Evolutionary conservation across 176 grass and related monocot species (phyloP).

Genomic region (Triticum turgidum): DNA sequence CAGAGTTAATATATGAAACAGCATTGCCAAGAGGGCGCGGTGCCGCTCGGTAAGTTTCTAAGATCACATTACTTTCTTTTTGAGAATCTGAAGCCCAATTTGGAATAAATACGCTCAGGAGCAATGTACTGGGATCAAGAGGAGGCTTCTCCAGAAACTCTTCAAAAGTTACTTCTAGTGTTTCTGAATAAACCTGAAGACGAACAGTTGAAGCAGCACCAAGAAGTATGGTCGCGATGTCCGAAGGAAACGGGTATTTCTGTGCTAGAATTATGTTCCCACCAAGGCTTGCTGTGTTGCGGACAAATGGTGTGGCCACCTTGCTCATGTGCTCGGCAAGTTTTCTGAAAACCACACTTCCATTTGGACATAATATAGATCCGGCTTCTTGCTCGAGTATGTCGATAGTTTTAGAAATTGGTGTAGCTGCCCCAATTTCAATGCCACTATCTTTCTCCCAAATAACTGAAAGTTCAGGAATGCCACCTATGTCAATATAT

Average conservation of each 20-base stretch:
- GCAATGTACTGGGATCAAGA: conserved; percentile 40
- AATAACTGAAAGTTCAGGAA: conserved; percentile 59
- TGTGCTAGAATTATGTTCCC: conserved; percentile 78
- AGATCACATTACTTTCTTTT: conserved; percentile 25
- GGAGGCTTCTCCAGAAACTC: conserved; percentile 56
- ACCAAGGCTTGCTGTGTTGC: conserved; percentile 71
- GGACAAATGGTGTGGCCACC: conserved; percentile 66
- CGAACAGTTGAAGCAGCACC: conserved; percentile 48
- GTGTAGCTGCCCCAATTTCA: conserved; percentile 57
- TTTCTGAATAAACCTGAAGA: conserved; percentile 45
- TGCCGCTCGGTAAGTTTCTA: conserved; percentile 66
- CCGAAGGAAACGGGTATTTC: conserved; percentile 61
- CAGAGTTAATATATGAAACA: conserved; percentile 66
- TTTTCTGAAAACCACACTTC: conserved; percentile 47
- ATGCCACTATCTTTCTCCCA: conserved; percentile 30
- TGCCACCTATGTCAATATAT: conserved; percentile 60
- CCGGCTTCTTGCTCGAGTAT: conserved; percentile 34
- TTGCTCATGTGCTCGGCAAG: conserved; percentile 77
- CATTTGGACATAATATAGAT: background rate
- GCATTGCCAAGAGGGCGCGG: conserved; percentile 68
- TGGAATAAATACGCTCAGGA: conserved; percentile 68
- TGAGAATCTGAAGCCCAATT: conserved; percentile 32
- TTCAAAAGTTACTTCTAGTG: conserved; percentile 49
- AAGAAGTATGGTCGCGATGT: conserved; percentile 74
- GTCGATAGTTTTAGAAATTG: conserved; percentile 53